Conservation (phyloP, 306 rosid genomes). For the Cicer yamashitae region DNA sequence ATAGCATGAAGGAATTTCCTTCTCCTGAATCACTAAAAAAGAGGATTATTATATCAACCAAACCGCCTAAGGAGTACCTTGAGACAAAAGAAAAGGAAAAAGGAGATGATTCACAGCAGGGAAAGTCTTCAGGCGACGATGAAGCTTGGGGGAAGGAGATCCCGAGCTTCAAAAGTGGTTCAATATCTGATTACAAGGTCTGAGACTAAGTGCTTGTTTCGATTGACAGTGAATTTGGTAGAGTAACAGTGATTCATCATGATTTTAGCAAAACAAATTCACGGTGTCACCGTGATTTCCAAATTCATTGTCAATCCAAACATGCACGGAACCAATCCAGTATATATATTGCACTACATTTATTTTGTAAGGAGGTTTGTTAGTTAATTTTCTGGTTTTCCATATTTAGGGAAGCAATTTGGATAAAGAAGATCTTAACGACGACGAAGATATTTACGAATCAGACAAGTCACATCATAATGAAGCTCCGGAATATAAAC, state of each 20-base stretch:
- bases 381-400: slow-evolving; percentile 38
- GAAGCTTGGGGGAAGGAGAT: slow-evolving; percentile 92
- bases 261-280: no score
- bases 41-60: slow-evolving; percentile 89
- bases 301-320: no score
- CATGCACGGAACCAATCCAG: neutral
- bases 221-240: no score
- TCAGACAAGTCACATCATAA: slow-evolving; percentile 56
- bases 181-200: slow-evolving; percentile 66
- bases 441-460: slow-evolving; percentile 60
- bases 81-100: slow-evolving; percentile 68
- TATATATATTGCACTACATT: slow-evolving; percentile 31
- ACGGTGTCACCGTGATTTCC: no score
- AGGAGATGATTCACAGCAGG: slow-evolving; percentile 58
- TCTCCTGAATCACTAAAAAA: slow-evolving; percentile 85
- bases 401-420: slow-evolving; percentile 52
- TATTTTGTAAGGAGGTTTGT: slow-evolving; percentile 28
- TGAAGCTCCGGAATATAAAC: slow-evolving; percentile 77
- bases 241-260: no score
- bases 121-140: slow-evolving; percentile 58
- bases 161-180: slow-evolving; percentile 54
- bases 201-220: slow-evolving; percentile 10
- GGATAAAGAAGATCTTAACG: slow-evolving; percentile 55
- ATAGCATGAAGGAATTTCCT: slow-evolving; percentile 81
- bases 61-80: slow-evolving; percentile 98